Conservation (phyloP, 2,329 filamentous ascomycete genomes). For the Metarhizium rileyi region DNA sequence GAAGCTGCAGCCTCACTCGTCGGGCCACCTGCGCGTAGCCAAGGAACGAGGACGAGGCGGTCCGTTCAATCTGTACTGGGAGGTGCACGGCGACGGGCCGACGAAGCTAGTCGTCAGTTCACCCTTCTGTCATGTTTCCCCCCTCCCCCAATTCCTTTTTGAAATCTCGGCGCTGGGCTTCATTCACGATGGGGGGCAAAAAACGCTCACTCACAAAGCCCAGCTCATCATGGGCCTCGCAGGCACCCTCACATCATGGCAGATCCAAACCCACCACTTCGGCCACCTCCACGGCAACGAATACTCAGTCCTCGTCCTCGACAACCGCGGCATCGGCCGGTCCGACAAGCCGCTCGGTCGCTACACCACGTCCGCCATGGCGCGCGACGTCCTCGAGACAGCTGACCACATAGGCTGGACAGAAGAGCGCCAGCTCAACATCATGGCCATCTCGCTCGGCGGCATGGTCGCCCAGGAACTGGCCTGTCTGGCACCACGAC, state of each 20-base stretch:
- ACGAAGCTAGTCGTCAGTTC: slow-evolving; percentile 65
- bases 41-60: slow-evolving; percentile 59
- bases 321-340: slow-evolving; percentile 77
- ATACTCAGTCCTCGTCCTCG: slow-evolving; percentile 68
- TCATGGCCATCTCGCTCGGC: slow-evolving; percentile 74
- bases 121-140: no score
- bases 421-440: slow-evolving; percentile 42
- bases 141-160: no score
- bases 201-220: no score
- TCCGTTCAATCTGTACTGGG: slow-evolving; percentile 67
- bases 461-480: slow-evolving; percentile 91
- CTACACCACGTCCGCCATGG: slow-evolving; percentile 82
- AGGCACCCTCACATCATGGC: slow-evolving; percentile 59
- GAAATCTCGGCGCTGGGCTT: slow-evolving; percentile 1
- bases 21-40: slow-evolving; percentile 56
- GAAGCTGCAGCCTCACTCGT: slow-evolving; percentile 55
- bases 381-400: slow-evolving; percentile 64
- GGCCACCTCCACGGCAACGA: slow-evolving; percentile 57
- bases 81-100: slow-evolving; percentile 68
- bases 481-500: slow-evolving; percentile 39
- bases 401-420: slow-evolving; percentile 61
- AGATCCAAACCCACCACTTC: slow-evolving; percentile 75
- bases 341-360: slow-evolving; percentile 68
- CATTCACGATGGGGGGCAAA: no score
- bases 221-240: slow-evolving; percentile 81